Evolutionary conservation across 2,329 filamentous ascomycete genomes (phyloP), one percentile per base, ranked within the genome.

Genomic region (Cercospora sojina): DNA sequence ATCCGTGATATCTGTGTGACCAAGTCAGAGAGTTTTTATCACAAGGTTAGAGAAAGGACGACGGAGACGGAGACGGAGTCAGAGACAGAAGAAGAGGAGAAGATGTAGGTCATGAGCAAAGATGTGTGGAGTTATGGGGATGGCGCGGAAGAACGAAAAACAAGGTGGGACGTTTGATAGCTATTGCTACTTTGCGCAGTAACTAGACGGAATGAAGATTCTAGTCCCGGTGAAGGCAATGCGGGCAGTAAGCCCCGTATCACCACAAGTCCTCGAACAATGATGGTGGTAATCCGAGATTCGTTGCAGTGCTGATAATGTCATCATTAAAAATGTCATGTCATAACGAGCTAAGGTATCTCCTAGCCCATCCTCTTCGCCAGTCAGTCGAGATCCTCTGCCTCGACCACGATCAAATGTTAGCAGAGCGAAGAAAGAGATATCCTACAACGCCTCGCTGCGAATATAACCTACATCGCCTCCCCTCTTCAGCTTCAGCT

Each of bases 391-490:
- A 41, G 16, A n/a, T 2, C 13, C 6, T 41, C 35, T 3, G n/a
- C 35, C 35, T 41, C 35, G 35, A n/a, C 1, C 35, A 41, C 35
- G 35, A 41, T 9, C 47, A 1, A 51, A 16, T 3, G 6, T 27
- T 12, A 25, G 3, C 6, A 9, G 51, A 29, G 51, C 27, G 29
- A 56, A 56, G 51, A 41, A 32, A 31, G 27, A 62, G 60, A 62
- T 62, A 38, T 32, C 60, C 60, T 41, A 62, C 60, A 62, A 56
- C 60, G 47, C 60, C 60, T 55, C 31, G 60, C 60, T 62, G 47
- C 27, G 49, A 53, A 51, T 23, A 51, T 25, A 51, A 27, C 25
- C 47, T 51, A 51, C 47, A 51, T 18, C 18, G 13, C 47, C 20
- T 51, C 25, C 20, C 5, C 3, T 23, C n/a, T 5, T 5, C 47